A percentile compares a stretch with the other conserved stretches of the same genome.
Conservation (phyloP, 441 rosid species). For the Biscutella laevigata region DNA sequence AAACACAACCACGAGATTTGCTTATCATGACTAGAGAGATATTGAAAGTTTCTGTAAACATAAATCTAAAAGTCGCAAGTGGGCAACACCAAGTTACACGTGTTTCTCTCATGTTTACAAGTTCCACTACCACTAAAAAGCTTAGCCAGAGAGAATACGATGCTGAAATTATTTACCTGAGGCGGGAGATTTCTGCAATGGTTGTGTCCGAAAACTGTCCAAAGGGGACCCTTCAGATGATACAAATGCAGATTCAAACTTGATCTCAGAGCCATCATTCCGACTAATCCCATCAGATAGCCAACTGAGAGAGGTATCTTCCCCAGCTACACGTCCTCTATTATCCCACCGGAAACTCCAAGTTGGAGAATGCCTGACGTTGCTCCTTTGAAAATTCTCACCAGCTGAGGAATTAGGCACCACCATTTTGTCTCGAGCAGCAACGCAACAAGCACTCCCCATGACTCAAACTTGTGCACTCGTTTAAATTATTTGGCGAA, state of each 20-base stretch:
- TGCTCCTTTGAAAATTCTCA: slow-evolving; percentile 61
- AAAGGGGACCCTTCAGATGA: slow-evolving; percentile 70
- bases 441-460: slow-evolving; percentile 95
- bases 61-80: neutral
- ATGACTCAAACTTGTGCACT: slow-evolving; percentile 35
- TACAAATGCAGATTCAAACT: slow-evolving; percentile 46
- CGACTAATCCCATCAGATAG: slow-evolving; percentile 54
- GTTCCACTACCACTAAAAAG: neutral
- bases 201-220: slow-evolving; percentile 40
- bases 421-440: slow-evolving; percentile 82
- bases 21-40: neutral
- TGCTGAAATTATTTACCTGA: slow-evolving; percentile 30
- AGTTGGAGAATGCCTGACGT: slow-evolving; percentile 67
- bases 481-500: neutral
- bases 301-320: slow-evolving; percentile 74
- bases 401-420: slow-evolving; percentile 49
- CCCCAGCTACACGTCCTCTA: slow-evolving; percentile 94
- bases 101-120: neutral
- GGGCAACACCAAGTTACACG: neutral
- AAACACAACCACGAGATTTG: neutral
- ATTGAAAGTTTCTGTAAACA: neutral
- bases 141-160: neutral
- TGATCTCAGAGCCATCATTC: slow-evolving; percentile 49
- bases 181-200: slow-evolving; percentile 62
- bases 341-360: slow-evolving; percentile 98